Evolutionary conservation across 1,139 yeast genomes (phyloP).

Genomic region (Hemisphaericaspora lyxosophila): DNA sequence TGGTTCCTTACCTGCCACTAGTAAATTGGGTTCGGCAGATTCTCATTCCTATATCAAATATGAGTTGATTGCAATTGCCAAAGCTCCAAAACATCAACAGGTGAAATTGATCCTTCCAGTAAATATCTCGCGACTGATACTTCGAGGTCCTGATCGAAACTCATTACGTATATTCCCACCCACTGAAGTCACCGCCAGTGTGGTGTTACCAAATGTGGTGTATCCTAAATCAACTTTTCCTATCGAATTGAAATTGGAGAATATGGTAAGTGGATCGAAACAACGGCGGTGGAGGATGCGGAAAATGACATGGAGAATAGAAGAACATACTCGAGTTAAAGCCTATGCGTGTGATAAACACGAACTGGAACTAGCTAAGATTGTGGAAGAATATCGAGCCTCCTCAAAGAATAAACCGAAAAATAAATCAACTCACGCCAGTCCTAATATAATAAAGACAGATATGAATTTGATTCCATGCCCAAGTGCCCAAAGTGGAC

Average conservation of each 20-base stretch:
- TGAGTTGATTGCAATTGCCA: slow-evolving; percentile 65
- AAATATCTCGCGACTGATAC: slow-evolving; percentile 72
- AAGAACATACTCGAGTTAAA: slow-evolving; percentile 68
- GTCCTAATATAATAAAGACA: slow-evolving; percentile 44
- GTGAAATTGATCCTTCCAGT: slow-evolving; percentile 61
- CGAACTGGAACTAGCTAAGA: slow-evolving; percentile 41
- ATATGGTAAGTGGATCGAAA: slow-evolving; percentile 53
- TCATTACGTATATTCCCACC: slow-evolving; percentile 94
- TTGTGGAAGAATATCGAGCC: slow-evolving; percentile 44
- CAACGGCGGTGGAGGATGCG: slow-evolving; percentile 91
- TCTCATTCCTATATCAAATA: slow-evolving; percentile 63
- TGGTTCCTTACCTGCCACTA: slow-evolving; percentile 85
- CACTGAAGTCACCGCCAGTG: slow-evolving; percentile 82
- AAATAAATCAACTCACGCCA: slow-evolving; percentile 22
- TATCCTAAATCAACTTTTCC: slow-evolving; percentile 87
- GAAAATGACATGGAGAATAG: slow-evolving; percentile 85
- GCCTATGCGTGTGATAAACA: slow-evolving; percentile 61
- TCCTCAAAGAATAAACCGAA: slow-evolving; percentile 12
- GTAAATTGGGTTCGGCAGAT: slow-evolving; percentile 56
- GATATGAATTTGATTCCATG: slow-evolving; percentile 18
- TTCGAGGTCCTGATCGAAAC: slow-evolving; percentile 82
- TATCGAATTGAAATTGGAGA: slow-evolving; percentile 78
- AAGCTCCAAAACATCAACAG: slow-evolving; percentile 23
- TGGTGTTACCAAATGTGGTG: slow-evolving; percentile 82
- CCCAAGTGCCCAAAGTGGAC: slow-evolving; percentile 10